Evolutionary conservation across 257 asterid genomes (phyloP).

Genomic region (Ligustrum vulgare): DNA sequence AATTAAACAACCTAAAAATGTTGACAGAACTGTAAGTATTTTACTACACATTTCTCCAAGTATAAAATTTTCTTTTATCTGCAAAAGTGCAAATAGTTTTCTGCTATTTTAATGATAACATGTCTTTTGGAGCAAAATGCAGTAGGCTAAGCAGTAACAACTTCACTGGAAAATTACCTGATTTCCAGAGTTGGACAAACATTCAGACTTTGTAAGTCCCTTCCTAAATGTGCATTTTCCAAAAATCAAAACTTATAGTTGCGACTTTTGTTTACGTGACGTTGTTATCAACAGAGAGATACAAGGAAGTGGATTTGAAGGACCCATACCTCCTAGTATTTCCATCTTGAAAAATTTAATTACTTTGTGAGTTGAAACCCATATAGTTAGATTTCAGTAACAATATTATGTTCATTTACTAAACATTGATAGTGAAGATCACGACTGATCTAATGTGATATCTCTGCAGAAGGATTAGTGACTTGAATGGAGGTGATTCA

Average conservation of each 20-base stretch:
- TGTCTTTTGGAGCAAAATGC: constrained; percentile 1
- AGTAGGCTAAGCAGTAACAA: constrained; percentile 19
- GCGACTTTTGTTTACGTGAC: constrained; percentile 2
- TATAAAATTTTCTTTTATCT: background rate
- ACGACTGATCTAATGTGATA: constrained; percentile 8
- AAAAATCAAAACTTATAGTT: constrained; percentile 1
- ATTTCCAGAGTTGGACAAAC: constrained; percentile 25
- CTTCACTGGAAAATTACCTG: constrained; percentile 35
- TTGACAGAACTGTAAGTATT: constrained; percentile 48
- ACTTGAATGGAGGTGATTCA: constrained; percentile 49
- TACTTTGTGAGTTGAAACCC: constrained; percentile 44
- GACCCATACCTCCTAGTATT: constrained; percentile 61
- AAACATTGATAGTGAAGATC: background rate
- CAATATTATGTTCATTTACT: background rate
- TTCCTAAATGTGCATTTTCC: constrained; percentile 1
- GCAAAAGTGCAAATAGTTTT: background rate
- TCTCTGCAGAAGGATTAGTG: constrained; percentile 56
- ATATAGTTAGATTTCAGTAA: background rate
- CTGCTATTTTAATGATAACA: background rate
- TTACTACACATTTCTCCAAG: background rate
- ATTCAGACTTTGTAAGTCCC: constrained; percentile 44
- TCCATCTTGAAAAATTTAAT: constrained; percentile 41
- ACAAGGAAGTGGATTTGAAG: constrained; percentile 58
- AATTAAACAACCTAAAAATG: constrained; percentile 34
- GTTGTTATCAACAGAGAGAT: constrained; percentile 45